Base-by-base conservation (phyloP, 768 basidiomycete species). In the Calvatia gigantea region DNA sequence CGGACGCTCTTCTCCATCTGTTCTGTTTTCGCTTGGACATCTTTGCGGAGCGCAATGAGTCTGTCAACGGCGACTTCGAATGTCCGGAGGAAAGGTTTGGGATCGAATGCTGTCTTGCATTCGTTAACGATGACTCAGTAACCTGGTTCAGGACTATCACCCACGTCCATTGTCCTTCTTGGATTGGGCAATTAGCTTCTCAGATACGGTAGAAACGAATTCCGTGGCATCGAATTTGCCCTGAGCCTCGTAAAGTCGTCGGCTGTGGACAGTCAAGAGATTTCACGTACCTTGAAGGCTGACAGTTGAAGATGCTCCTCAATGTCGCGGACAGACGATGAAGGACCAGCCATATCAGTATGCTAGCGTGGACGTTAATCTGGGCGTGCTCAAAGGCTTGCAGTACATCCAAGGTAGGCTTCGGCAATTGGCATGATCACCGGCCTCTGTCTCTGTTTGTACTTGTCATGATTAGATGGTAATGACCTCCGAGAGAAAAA, bases 201-300 rank as follows among this genome's bases (percentile, higher is more conserved):
- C 95, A 19, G 91, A 94, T 50, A 94, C 79, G 5, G 83, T 80
- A 19, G 85, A 85, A 47, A 98, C 82, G 62, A 96, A 94, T 55
- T 95, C 92, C 61, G 93, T 90, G 58, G 92, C 85, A 67, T 94
- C 90, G 71, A 96, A 94, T 73, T 93, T 92, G 57, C 87, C 89
- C 90, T 92, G 61, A 25, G 23, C 41, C n/a, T 15, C 8, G 25
- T 60, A 28, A 57, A 33, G 23, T 21, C 6, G n/a, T 9, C 19
- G 55, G 45, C 29, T 57, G 45, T 42, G n/a, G n/a, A n/a, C n/a
- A n/a, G 7, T 42, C 11, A 19, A 52, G 38, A 21, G 47, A 21
- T 5, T 8, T 15, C 32, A 42, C n/a, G 28, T 32, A 84, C 85
- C 76, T 83, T 81, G 67, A 86, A 86, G 21, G 77, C 71, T 15